Evolutionary conservation across 176 grass and related monocot genomes (phyloP).

Genomic region (bread wheat (Triticum aestivum)): IWGSC_CS_RefSeq_v2.1 NC_057801.1:715265592-715266091

Average conservation of each 20-base stretch:
- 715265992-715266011: constrained; percentile 73
- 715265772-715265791: constrained; percentile 55
- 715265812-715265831: constrained; percentile 65
- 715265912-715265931: constrained; percentile 37
- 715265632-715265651: constrained; percentile 70
- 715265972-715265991: constrained; percentile 67
- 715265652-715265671: constrained; percentile 89
- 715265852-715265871: constrained; percentile 85
- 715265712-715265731: constrained; percentile 53
- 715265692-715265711: constrained; percentile 76
- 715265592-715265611: neutral
- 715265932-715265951: constrained; percentile 65
- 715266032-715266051: constrained; percentile 73
- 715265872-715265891: constrained; percentile 89
- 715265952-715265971: constrained; percentile 91
- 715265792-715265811: constrained; percentile 54
- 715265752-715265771: constrained; percentile 69
- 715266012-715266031: constrained; percentile 66
- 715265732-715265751: constrained; percentile 81
- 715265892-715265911: constrained; percentile 64
- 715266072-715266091: constrained; percentile 63
- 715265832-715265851: constrained; percentile 95
- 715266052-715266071: constrained; percentile 65
- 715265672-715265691: constrained; percentile 82
- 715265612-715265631: constrained; percentile 43